Evolutionary conservation across 441 rosid genomes (phyloP), one percentile per base, ranked within the genome.

Genomic region (California macrophylla): DNA sequence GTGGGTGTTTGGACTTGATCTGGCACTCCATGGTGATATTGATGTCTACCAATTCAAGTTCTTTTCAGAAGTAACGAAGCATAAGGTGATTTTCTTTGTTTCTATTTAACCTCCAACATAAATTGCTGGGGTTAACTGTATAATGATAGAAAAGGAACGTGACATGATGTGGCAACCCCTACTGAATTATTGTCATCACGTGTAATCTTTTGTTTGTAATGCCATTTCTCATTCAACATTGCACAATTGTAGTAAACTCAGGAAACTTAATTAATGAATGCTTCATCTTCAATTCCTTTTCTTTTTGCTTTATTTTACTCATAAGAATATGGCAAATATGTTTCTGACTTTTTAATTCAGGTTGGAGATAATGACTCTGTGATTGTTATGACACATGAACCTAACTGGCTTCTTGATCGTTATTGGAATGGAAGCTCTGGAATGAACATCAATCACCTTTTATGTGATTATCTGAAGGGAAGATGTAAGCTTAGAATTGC

Each of bases 1-100:
- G 99, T 95, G 99, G 99, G 84, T 95, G 69, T 95, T 95, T 81
- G 99, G 99, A 82, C 90, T 95, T 80, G 99, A 95, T 82, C 85
- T 90, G 72, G 97, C 99, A 58, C 98, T 95, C 74, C 99, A 95
- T 78, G 87, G 91, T 70, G 99, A 92, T 83, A 90, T 95, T 82
- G 99, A 94, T 80, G 96, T 90, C 65, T 93, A 90, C 89, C 99
- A 94, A 81, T 94, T 94, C 86, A 90, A 92, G 78, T 94, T 90
- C 85, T 94, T 94, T 82, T 77, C 90, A 12, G 93, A 94, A 75
- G 72, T 90, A 71, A 79, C 82, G 68, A 81, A 82, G 68, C 81
- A 84, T 61, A 89, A 90, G 99, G 99, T 91, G 87, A 29, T 10
- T 69, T 66, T 67, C 23, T 13, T 38, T 38, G 12, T 6, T 38